Percentiles rank a stretch among this genome's conserved stretches.
phyloP scores from a whole-genome alignment of 1,284 basidiomycete species.

The Baeospora myosura region DNA sequence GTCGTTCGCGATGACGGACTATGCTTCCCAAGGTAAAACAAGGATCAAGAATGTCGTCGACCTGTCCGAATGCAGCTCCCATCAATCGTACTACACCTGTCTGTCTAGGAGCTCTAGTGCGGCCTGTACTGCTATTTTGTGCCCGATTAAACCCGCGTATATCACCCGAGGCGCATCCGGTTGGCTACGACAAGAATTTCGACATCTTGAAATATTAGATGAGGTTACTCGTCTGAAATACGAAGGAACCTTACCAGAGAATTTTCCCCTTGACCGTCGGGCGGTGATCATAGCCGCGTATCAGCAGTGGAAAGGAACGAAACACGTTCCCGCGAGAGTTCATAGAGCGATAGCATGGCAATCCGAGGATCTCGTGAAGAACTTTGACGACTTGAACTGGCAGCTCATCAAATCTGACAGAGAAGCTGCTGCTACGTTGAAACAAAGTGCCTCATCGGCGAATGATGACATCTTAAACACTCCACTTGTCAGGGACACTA shows the following conservation, averaged over 20 bases:
- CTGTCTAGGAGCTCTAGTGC: constrained; percentile 5
- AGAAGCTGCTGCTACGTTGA: too few species aligned
- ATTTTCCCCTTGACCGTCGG: neutral
- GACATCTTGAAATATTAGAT: neutral
- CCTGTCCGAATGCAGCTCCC: neutral
- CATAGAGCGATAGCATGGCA: too few species aligned
- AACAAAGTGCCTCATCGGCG: too few species aligned
- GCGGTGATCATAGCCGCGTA: neutral
- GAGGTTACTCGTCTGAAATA: neutral
- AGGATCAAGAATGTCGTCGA: constrained; percentile 1
- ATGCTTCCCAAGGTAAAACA: constrained; percentile 9
- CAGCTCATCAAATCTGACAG: too few species aligned
- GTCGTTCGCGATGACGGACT: constrained; percentile 6
- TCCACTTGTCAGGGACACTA: too few species aligned
- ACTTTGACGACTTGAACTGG: too few species aligned
- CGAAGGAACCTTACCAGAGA: neutral
- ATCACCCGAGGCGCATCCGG: neutral
- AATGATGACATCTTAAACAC: too few species aligned
- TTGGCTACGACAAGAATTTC: neutral
- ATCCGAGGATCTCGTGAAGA: too few species aligned
- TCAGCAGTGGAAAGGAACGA: neutral
- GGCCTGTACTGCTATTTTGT: neutral
- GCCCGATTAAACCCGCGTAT: neutral
- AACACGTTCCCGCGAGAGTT: neutral
- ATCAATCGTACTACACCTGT: constrained; percentile 3